phyloP scores from a whole-genome alignment of 306 rosid genomes.

The Cucurbita pepo region DNA sequence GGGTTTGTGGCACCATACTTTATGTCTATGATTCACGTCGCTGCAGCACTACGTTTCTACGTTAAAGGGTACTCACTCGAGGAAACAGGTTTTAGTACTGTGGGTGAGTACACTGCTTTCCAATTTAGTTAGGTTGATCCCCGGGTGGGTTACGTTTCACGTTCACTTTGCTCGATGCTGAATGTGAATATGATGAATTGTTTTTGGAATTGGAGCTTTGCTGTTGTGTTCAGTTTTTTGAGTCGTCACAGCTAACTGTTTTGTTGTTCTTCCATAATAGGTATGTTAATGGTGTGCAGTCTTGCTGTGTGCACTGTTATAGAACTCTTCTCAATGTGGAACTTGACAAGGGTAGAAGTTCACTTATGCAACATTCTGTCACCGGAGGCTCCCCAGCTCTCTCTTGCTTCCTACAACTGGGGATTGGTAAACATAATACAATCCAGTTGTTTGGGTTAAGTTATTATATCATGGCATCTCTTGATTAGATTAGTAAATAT shows the following conservation, averaged over 20 bases:
- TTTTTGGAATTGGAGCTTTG: not conserved
- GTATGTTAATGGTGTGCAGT: constrained; percentile 42
- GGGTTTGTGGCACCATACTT: constrained; percentile 71
- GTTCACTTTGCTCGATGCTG: not conserved
- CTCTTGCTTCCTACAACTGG: constrained; percentile 81
- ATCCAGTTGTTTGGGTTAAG: not conserved
- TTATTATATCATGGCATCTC: not conserved
- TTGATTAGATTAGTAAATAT: not conserved
- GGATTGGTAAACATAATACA: constrained; percentile 12
- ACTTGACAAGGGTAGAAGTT: constrained; percentile 93
- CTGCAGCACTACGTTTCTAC: constrained; percentile 43
- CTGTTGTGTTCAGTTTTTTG: not conserved
- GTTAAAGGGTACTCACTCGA: constrained; percentile 42
- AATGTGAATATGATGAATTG: not conserved
- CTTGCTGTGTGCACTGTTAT: constrained; percentile 49
- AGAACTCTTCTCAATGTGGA: constrained; percentile 94
- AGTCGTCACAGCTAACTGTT: constrained; percentile 15
- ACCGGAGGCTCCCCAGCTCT: constrained; percentile 78
- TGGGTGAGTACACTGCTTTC: constrained; percentile 58
- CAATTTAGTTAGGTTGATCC: constrained; percentile 20
- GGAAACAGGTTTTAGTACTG: constrained; percentile 32
- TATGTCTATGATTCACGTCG: constrained; percentile 60
- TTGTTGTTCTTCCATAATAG: constrained; percentile 33
- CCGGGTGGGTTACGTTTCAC: not conserved
- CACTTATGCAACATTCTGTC: constrained; percentile 78